Evolutionary conservation across 1,284 basidiomycete genomes (phyloP).

Genomic region (Athelia psychrophila): DNA sequence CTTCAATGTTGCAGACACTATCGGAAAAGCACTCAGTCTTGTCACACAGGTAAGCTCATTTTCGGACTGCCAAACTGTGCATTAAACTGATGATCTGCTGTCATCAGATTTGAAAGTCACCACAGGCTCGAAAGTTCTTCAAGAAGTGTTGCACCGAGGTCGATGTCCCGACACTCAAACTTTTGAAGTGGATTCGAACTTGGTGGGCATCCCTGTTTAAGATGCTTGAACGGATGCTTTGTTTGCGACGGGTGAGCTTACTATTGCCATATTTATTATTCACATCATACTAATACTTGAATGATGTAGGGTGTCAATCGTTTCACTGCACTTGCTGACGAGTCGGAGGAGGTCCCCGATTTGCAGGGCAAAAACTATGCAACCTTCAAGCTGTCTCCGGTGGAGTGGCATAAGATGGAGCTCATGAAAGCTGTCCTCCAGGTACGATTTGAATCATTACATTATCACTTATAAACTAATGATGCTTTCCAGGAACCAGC

Average conservation of each 20-base stretch:
- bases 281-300: no score
- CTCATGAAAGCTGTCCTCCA: slow-evolving; percentile 18
- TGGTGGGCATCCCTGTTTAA: slow-evolving; percentile 21
- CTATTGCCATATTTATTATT: slow-evolving; percentile 1
- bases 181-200: slow-evolving; percentile 19
- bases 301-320: slow-evolving; percentile 17
- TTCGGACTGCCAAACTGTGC: not conserved
- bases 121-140: slow-evolving; percentile 21
- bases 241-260: slow-evolving; percentile 12
- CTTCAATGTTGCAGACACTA: slow-evolving; percentile 15
- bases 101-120: slow-evolving; percentile 18
- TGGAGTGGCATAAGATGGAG: slow-evolving; percentile 18
- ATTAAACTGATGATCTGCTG: slow-evolving; percentile 2
- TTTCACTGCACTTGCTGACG: slow-evolving; percentile 21
- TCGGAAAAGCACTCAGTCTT: slow-evolving; percentile 21
- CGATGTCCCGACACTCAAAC: slow-evolving; percentile 12
- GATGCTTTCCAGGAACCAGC: slow-evolving; percentile 14
- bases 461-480: not conserved
- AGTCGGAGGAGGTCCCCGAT: slow-evolving; percentile 19
- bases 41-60: slow-evolving; percentile 17
- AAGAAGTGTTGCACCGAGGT: slow-evolving; percentile 12
- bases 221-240: slow-evolving; percentile 13
- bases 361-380: slow-evolving; percentile 17
- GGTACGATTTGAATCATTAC: slow-evolving; percentile 10
- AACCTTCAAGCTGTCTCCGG: slow-evolving; percentile 12